Base-by-base conservation (phyloP, 805 yeast genomes). In the Starmerella gropengiesseri region DNA sequence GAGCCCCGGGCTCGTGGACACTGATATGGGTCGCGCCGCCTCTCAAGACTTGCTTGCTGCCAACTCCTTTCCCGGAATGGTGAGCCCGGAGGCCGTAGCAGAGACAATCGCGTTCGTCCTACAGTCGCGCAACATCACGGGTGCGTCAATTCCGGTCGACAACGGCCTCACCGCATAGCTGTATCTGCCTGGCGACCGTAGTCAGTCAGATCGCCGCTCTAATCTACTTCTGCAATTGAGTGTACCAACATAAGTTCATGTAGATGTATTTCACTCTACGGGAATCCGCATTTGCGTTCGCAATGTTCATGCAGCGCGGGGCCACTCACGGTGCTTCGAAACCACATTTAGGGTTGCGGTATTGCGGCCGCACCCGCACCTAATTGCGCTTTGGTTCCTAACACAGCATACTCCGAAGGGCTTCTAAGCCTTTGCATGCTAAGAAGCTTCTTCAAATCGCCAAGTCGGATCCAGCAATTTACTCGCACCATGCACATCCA, bases 401-500 rank as follows among this genome's bases (percentile, higher is more conserved):
- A n/a, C n/a, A n/a, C n/a, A n/a, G n/a, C n/a, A n/a, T n/a, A n/a
- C n/a, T n/a, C n/a, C n/a, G n/a, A n/a, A n/a, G n/a, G n/a, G n/a
- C n/a, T n/a, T n/a, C n/a, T 31, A 16, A 31, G 35, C 26, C 35
- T 31, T 21, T 26, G 31, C 20, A 35, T 26, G 30, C 39, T 28
- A 5, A 22, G 22, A 13, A 13, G 31, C 22, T n/a, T 28, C 23
- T 11, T 13, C 18, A 11, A 6, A 3, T 11, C 6, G 19, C 8
- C 11, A 33, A 7, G 26, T 12, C 20, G 11, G 12, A 16, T 8
- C 2, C 8, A 16, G 12, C 25, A 35, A 22, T 16, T 27, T 8
- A 14, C 25, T 32, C 52, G 83, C 54, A 71, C 61, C 36, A 91
- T 91, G 98, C 91, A 83, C 53, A 72, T 91, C 44, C 70, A 75